Evolutionary conservation across 495 filamentous ascomycete genomes (phyloP).

Genomic region (Neurospora sublineolata): DNA sequence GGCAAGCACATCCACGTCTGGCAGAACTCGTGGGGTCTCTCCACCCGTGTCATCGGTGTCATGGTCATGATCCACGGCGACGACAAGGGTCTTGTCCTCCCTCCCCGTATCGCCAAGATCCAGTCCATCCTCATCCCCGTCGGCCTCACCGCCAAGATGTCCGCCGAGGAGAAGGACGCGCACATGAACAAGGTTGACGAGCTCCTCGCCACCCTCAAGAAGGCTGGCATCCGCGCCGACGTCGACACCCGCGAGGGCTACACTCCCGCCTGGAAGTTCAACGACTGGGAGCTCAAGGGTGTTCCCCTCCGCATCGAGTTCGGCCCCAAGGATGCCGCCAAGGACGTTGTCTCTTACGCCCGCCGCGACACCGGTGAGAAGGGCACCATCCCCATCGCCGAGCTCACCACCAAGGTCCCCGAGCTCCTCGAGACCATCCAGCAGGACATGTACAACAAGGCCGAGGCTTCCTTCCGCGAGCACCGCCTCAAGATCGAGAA

Average conservation of each 20-base stretch:
- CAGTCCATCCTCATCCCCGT: constrained; percentile 89
- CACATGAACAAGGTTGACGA: constrained; percentile 61
- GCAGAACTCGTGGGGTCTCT: constrained; percentile 98
- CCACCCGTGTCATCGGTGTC: constrained; percentile 87
- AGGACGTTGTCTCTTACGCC: constrained; percentile 69
- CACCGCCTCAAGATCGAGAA: constrained; percentile 73
- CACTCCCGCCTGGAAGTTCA: constrained; percentile 94
- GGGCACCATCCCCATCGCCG: constrained; percentile 56
- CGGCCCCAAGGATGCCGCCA: constrained; percentile 82
- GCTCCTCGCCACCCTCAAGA: constrained; percentile 51
- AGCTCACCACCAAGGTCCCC: constrained; percentile 60
- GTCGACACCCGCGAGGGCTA: constrained; percentile 75
- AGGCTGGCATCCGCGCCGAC: constrained; percentile 55
- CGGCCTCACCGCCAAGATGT: constrained; percentile 76
- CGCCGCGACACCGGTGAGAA: constrained; percentile 84
- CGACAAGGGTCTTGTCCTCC: constrained; percentile 84
- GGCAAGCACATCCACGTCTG: constrained; percentile 67
- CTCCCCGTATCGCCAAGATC: constrained; percentile 71
- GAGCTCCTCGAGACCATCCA: constrained; percentile 82
- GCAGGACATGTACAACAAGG: constrained; percentile 69
- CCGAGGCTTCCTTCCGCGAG: constrained; percentile 58
- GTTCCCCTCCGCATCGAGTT: constrained; percentile 89
- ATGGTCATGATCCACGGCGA: constrained; percentile 98
- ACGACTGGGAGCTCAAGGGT: constrained; percentile 92
- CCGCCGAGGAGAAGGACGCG: constrained; percentile 59